Conservation (phyloP, 1,284 basidiomycete genomes). For the Tranzscheliella williamsii region DNA sequence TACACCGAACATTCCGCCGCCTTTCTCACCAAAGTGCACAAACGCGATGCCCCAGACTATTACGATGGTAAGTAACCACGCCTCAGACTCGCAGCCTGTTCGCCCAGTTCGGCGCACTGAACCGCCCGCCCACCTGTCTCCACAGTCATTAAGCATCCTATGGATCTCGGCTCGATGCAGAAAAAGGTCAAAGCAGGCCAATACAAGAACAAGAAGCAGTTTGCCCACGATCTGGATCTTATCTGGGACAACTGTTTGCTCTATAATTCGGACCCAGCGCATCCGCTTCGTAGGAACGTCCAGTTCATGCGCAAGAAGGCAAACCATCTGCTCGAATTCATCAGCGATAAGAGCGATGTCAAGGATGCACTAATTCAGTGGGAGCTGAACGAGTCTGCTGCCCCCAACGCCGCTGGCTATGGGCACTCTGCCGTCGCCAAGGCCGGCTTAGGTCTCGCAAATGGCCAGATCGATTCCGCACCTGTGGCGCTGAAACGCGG, state of each 20-base stretch:
- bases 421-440: background rate
- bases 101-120: background rate
- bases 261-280: slow-evolving; percentile 79
- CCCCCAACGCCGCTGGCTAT: background rate
- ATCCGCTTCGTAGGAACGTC: slow-evolving; percentile 55
- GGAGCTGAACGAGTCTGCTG: slow-evolving; percentile 23
- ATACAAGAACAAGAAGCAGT: slow-evolving; percentile 92
- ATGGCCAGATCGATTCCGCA: background rate
- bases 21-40: slow-evolving; percentile 56
- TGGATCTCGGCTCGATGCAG: slow-evolving; percentile 91
- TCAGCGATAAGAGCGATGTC: slow-evolving; percentile 80
- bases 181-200: slow-evolving; percentile 83
- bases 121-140: background rate
- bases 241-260: slow-evolving; percentile 95
- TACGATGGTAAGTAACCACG: slow-evolving; percentile 42
- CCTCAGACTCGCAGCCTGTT: too few relatives aligned
- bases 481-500: slow-evolving; percentile 4
- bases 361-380: slow-evolving; percentile 53
- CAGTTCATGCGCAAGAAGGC: slow-evolving; percentile 57
- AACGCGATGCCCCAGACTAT: slow-evolving; percentile 60
- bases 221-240: slow-evolving; percentile 87
- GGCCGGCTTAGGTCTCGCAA: background rate
- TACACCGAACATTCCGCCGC: slow-evolving; percentile 59
- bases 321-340: slow-evolving; percentile 74
- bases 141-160: slow-evolving; percentile 62